Base-by-base conservation (phyloP, 352 stramenopile genomes). In the Pythium insidiosum region DNA sequence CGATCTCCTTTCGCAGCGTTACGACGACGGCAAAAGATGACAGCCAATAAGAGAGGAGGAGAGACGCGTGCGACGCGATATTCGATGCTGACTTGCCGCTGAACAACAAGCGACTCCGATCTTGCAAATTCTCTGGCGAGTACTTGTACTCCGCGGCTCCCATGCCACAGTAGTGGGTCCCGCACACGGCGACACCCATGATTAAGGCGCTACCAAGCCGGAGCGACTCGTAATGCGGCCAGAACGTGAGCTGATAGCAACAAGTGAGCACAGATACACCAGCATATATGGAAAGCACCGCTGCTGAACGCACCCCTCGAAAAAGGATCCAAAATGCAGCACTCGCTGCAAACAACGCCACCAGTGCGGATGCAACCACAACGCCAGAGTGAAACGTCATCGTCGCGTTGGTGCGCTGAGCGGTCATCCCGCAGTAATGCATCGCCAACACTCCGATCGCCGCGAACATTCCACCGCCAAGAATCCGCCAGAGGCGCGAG, bases 311-410 rank as follows among this genome's bases (percentile, higher is more conserved):
- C 63, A 84, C 68, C 30, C 60, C 69, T 34, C 74, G 74, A 28
- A 84, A 87, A 15, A 84, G 42, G 45, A 84, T 87, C 74, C 66
- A 87, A 28, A 84, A 84, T 9, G 72, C 69, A 1, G 72, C 68
- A 22, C 56, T 84, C 3, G 74, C 74, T 9, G 73, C 70, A 33
- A 72, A 54, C 13, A 82, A 76, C 6, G 74, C 72, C 12, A 87
- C 72, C 3, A 74, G 43, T 9, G 57, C 66, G 10, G 74, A 87
- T 12, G 72, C 29, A 13, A 60, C 47, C 21, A 84, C 63, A 38
- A 87, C 43, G 1, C 55, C 56, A 13, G 43, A 23, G 22, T 70
- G 44, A 29, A 75, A 68, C 3, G 47, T 46, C 59, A 82, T 68
- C 11, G 39, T 43, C 0, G 66, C 64, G 39, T 81, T 70, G 7